Conservation (phyloP, 768 basidiomycete species). For the Dentipellis fragilis region DNA sequence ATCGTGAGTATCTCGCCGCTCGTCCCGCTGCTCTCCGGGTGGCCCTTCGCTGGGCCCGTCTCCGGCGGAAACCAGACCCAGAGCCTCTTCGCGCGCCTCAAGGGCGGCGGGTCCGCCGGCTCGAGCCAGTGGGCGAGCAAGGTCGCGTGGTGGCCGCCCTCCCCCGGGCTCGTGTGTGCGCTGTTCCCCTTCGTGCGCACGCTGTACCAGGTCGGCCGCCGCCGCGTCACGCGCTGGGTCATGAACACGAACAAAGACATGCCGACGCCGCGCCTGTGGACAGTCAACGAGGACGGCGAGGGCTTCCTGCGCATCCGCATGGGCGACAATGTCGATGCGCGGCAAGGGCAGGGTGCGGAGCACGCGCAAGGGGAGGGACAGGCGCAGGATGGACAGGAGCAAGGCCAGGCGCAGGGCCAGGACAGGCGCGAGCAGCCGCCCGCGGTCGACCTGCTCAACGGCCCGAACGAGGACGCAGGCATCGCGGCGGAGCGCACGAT, state of each 20-base stretch:
- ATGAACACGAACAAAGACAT: constrained; percentile 11
- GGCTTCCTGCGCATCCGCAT: constrained; percentile 17
- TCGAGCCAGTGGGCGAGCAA: constrained; percentile 2
- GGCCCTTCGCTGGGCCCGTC: constrained; percentile 20
- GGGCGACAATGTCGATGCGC: constrained; percentile 7
- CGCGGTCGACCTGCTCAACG: constrained; percentile 15
- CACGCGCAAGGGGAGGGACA: neutral
- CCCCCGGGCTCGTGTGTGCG: constrained; percentile 20
- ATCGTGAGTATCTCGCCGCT: constrained; percentile 18
- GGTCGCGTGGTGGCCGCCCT: constrained; percentile 23
- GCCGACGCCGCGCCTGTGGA: constrained; percentile 3
- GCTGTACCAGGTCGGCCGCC: constrained; percentile 16
- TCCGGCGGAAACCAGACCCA: neutral
- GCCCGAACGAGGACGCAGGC: constrained; percentile 21
- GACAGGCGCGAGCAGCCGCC: constrained; percentile 3
- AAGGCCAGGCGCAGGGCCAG: constrained; percentile 5
- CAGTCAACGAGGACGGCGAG: constrained; percentile 16
- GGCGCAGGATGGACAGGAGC: neutral
- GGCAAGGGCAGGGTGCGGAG: constrained; percentile 11
- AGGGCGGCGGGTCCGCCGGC: neutral
- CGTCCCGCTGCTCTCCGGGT: constrained; percentile 22
- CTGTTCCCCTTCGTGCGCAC: constrained; percentile 19
- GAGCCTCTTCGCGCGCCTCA: neutral
- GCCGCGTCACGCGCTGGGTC: constrained; percentile 15
- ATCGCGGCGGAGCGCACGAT: constrained; percentile 51